phyloP scores from a whole-genome alignment of 2,329 filamentous ascomycete genomes.

The Fusarium agapanthi region DNA sequence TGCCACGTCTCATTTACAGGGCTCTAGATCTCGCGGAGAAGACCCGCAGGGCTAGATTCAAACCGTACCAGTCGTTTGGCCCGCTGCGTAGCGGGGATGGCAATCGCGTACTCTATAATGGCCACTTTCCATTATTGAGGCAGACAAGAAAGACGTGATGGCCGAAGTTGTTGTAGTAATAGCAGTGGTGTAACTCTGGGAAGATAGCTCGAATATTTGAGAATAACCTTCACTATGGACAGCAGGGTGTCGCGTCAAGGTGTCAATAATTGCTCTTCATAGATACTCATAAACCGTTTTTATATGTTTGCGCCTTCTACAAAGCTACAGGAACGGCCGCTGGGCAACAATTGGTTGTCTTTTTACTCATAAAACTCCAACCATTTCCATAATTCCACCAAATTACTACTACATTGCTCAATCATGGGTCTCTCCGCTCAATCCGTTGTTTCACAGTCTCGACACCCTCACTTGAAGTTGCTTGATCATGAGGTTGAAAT shows the following conservation, averaged over 20 bases:
- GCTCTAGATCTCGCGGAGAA: constrained; percentile 57
- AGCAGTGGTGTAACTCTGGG: constrained; percentile 47
- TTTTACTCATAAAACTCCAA: too few relatives aligned
- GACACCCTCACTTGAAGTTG: too few relatives aligned
- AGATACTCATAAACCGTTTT: neutral
- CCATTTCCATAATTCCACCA: too few relatives aligned
- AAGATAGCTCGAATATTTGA: neutral
- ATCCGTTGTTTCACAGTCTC: too few relatives aligned
- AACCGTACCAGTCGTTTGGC: constrained; percentile 51
- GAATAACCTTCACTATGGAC: neutral
- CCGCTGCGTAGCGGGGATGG: constrained; percentile 53
- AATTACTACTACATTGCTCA: too few relatives aligned
- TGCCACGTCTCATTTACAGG: constrained; percentile 66
- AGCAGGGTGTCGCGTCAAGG: neutral
- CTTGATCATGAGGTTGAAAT: too few relatives aligned
- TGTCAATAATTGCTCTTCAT: neutral
- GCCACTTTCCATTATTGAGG: constrained; percentile 46
- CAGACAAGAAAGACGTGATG: constrained; percentile 40
- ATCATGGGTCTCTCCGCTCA: too few relatives aligned
- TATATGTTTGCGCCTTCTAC: too few relatives aligned
- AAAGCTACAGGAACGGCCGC: too few relatives aligned
- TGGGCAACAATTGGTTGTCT: too few relatives aligned
- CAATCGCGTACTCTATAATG: constrained; percentile 52
- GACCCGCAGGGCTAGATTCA: constrained; percentile 38
- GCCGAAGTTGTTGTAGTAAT: constrained; percentile 48